Evolutionary conservation across 306 rosid species (phyloP), one percentile per base, ranked within the genome.

Genomic region (Dalbergia oliveri): DNA sequence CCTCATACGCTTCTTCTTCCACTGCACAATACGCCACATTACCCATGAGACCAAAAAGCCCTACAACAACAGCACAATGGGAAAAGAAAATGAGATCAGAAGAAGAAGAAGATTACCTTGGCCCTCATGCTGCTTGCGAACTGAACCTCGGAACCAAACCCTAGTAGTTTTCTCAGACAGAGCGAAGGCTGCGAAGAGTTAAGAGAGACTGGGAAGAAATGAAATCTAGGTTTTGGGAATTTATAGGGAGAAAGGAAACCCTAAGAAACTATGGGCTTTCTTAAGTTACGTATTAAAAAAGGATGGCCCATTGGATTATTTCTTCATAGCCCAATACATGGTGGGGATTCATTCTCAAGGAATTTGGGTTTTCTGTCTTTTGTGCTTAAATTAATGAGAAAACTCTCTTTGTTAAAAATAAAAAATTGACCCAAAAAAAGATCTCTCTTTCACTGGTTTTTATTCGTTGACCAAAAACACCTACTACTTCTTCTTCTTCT

Each of bases 1-100:
- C 89, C 97, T 92, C 97, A 90, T 92, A 39, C 97, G 89, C 97
- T 92, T 92, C 95, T 92, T 92, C 95, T 92, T 92, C 97, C 97
- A 92, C 97, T 90, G 81, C 15, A 19, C 54, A 23, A 47, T 35
- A 6, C 5, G 3, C 26, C 19, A 56, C 6, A 7, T 3, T 0
- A 14, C 0, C 11, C 41, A 44, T 75, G 62, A 51, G 37, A 64
- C 3, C 21, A 26, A 12, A 50, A 54, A 53, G 4, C 8, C 4
- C 4, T 0, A 18, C 1, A 26, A 56, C 11, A 7, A 41, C 0
- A 50, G 9, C 11, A 13, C 1, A 47, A 16, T 1, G 9, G 0
- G 0, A 37, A 66, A 35, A 54, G 8, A 12, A 7, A 5, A 9
- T 8, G 9, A n/a, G 21, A 3, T 10, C 19, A 4, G 11, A 15